Base-by-base conservation (phyloP, 495 filamentous ascomycete genomes). In the Aspergillus olivimuriae region DNA sequence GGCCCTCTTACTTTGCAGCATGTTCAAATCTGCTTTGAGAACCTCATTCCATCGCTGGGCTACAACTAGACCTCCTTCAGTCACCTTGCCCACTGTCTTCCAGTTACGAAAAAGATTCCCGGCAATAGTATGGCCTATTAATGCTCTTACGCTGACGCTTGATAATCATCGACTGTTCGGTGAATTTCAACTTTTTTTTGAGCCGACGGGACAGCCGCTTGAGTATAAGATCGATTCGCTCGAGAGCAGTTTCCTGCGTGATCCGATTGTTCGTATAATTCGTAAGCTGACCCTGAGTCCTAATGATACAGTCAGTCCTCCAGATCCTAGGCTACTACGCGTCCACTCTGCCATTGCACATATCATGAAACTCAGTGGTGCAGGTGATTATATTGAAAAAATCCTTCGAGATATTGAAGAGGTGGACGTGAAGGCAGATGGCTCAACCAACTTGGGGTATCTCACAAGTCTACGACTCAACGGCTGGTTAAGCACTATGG, bases 291-390 rank as follows among this genome's bases (percentile, higher is more conserved):
- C 45, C 28, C 44, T 56, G 15, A 57, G 55, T 43, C 59, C 46
- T 4, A 43, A 51, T 20, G 46, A 28, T 32, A 60, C 55, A 6
- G 50, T 62, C 19, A 47, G 62, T 43, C 48, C 50, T 12, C 64
- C 58, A 15, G 51, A 46, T 40, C 34, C 26, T 51, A 46, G 52
- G 39, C 62, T 64, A 24, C 60, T 64, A n/a, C 41, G 32, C 21
- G 39, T 68, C 31, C 62, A 68, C 44, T 46, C 55, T 46, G 64
- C 60, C 17, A 61, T 62, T 41, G 50, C 53, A 14, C 45, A 35
- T 39, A 68, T 68, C 34, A 44, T 68, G 33, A 55, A 60, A 26
- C 49, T 66, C 18, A 61, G 60, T 21, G 64, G 51, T 39, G 62
- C 61, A 3, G 58, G 58, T 19, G 52, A 50, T 19, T 66, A 68